Base-by-base conservation (phyloP, 1,284 basidiomycete genomes). In the Porogramme epimiltina region DNA sequence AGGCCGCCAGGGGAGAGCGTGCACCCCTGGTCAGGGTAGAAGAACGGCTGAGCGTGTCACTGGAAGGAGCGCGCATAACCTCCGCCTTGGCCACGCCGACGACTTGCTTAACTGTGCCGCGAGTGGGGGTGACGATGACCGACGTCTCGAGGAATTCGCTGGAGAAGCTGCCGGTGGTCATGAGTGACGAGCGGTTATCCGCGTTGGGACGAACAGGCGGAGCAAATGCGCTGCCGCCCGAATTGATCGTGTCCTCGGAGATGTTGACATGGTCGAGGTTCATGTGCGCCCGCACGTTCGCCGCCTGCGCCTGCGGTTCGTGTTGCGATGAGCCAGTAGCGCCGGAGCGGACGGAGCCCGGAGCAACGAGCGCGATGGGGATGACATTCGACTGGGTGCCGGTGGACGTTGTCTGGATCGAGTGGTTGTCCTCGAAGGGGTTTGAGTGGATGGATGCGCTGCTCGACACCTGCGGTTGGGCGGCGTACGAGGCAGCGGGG, bases 351-450 rank as follows among this genome's bases (percentile, higher is more conserved):
- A 69, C 67, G 9, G 78, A 77, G 18, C 80, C 79, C 19, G 86
- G 80, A n/a, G 85, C 72, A 33, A 91, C 85, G 46, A 91, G 76
- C 4, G 88, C 88, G 58, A 91, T 92, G 53, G 89, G 89, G 50
- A 92, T 92, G 58, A 90, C 89, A 62, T 92, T 91, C 15, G 89
- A 89, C 65, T 87, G 85, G 11, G 87, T 86, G 47, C 81, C 78
- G 19, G 84, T 83, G 16, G 80, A 81, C 1, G 76, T 74, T 16
- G 89, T 91, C 69, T 89, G 86, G 53, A 91, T 91, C 19, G 89
- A 90, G 49, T 86, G 80, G 28, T 67, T 72, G 65, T 91, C 89
- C 36, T 81, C 79, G 68, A 91, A 91, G n/a, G 89, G 89, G 72
- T 91, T 89, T 44, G 71, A 74, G 25, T 69, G 66, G 33, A 68